Percentiles rank a stretch among this genome's conserved stretches.
Evolutionary conservation across 2,329 filamentous ascomycete species (phyloP).

Genomic region (Colletotrichum lupini): DNA sequence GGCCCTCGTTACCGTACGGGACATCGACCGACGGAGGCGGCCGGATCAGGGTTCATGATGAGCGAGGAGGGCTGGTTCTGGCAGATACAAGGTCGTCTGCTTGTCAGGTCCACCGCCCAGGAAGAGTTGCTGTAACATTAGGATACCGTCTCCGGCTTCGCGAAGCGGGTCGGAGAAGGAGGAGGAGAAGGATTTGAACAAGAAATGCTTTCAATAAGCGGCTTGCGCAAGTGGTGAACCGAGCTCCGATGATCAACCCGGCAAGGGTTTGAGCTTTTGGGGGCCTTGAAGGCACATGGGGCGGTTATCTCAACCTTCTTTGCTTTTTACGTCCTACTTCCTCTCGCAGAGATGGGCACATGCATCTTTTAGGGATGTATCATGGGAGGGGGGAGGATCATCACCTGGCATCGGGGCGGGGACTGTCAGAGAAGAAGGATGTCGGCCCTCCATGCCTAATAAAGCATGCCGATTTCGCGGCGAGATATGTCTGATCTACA

Average conservation of each 20-base stretch:
- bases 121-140: slow-evolving; percentile 16
- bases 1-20: not conserved
- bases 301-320: slow-evolving; percentile 22
- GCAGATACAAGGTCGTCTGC: not conserved
- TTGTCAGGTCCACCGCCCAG: slow-evolving; percentile 1
- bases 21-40: slow-evolving; percentile 18
- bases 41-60: not conserved
- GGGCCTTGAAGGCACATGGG: not conserved
- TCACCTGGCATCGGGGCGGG: not conserved
- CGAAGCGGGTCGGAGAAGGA: not conserved
- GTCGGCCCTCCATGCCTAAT: not conserved
- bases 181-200: not conserved
- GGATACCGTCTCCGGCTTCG: not conserved
- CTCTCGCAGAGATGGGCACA: slow-evolving; percentile 1
- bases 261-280: not conserved
- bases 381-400: not conserved
- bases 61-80: not conserved
- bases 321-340: not conserved
- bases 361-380: not conserved
- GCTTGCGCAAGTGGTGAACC: slow-evolving; percentile 12
- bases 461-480: not conserved
- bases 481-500: slow-evolving; percentile 6
- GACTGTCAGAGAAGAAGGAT: not conserved
- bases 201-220: slow-evolving; percentile 1
- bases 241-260: slow-evolving; percentile 17